Evolutionary conservation across 1,139 yeast species (phyloP).

Genomic region (Suhomyces kunorum): DNA sequence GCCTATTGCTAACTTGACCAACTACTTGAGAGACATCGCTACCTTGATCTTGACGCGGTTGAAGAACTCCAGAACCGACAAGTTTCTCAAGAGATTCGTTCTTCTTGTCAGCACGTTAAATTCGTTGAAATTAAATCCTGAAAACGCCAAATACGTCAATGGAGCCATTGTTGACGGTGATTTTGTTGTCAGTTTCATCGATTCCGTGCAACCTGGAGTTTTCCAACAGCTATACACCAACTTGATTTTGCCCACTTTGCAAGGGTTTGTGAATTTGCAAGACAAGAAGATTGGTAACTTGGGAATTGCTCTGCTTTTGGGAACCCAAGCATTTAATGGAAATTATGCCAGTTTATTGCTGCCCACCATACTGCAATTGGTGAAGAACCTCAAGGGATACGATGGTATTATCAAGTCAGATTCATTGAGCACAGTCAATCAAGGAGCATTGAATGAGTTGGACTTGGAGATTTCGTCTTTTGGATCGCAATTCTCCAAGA

Average conservation of each 20-base stretch:
- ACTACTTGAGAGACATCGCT: slow-evolving; percentile 72
- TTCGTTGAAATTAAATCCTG: slow-evolving; percentile 34
- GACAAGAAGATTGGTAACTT: slow-evolving; percentile 77
- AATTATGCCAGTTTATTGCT: slow-evolving; percentile 45
- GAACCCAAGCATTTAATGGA: slow-evolving; percentile 25
- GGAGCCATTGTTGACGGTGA: slow-evolving; percentile 39
- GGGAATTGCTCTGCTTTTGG: slow-evolving; percentile 65
- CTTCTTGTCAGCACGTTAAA: slow-evolving; percentile 60
- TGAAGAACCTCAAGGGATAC: slow-evolving; percentile 46
- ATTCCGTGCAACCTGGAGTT: slow-evolving; percentile 61
- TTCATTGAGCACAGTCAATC: slow-evolving; percentile 33
- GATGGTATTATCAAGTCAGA: slow-evolving; percentile 37
- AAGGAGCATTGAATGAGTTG: slow-evolving; percentile 27
- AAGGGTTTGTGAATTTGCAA: slow-evolving; percentile 61
- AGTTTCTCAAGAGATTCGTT: slow-evolving; percentile 70
- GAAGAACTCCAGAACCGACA: slow-evolving; percentile 79
- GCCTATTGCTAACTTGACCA: slow-evolving; percentile 50
- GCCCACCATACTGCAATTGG: slow-evolving; percentile 54
- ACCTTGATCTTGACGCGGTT: slow-evolving; percentile 75
- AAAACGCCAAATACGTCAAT: slow-evolving; percentile 12
- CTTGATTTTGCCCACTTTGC: slow-evolving; percentile 68
- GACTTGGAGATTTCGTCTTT: slow-evolving; percentile 70
- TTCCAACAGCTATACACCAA: slow-evolving; percentile 65
- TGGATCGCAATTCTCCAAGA: slow-evolving; percentile 80
- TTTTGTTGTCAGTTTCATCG: slow-evolving; percentile 58